These are phyloP conservation scores for Strobilomyces dryophilus DNA, from an alignment of 768 basidiomycete genomes.

Conservation along the genomic window DNA sequence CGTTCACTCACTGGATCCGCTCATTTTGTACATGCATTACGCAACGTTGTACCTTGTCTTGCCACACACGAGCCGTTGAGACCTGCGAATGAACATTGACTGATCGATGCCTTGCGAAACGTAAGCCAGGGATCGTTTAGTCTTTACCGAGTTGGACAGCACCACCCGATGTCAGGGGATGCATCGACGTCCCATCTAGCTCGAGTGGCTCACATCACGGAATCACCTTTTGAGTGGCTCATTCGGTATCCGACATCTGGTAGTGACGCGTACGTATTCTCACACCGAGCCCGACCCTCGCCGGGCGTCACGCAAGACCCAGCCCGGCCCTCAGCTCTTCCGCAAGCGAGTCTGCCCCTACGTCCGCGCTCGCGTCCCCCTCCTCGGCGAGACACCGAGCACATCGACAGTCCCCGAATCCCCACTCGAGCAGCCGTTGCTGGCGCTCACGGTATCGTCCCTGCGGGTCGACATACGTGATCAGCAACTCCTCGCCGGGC, in stretches of 20 bases:
- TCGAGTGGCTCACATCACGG: neutral
- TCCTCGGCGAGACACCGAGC: constrained; percentile 62
- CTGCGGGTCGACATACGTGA: constrained; percentile 74
- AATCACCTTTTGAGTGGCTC: neutral
- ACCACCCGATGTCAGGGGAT: neutral
- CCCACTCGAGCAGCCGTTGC: constrained; percentile 62
- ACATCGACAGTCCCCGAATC: constrained; percentile 69
- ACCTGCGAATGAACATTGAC: too few relatives aligned
- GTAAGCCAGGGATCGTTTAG: neutral
- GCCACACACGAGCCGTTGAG: too few relatives aligned
- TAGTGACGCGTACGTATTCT: neutral
- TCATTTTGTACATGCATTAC: constrained; percentile 9
- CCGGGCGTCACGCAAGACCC: constrained; percentile 40
- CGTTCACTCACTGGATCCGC: constrained; percentile 6
- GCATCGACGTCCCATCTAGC: neutral
- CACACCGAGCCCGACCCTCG: constrained; percentile 7
- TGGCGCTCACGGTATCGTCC: constrained; percentile 39
- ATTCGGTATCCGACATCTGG: neutral
- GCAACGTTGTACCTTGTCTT: constrained; percentile 5
- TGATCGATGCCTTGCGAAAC: too few relatives aligned
- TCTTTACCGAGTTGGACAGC: neutral
- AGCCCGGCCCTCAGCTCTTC: constrained; percentile 61
- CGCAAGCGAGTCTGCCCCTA: constrained; percentile 44
- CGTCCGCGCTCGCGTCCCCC: constrained; percentile 17
- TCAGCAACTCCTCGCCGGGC: constrained; percentile 68